Evolutionary conservation across 176 grass and related monocot species (phyloP), one percentile per base, ranked within the genome.

Genomic region (Lolium perenne): DNA sequence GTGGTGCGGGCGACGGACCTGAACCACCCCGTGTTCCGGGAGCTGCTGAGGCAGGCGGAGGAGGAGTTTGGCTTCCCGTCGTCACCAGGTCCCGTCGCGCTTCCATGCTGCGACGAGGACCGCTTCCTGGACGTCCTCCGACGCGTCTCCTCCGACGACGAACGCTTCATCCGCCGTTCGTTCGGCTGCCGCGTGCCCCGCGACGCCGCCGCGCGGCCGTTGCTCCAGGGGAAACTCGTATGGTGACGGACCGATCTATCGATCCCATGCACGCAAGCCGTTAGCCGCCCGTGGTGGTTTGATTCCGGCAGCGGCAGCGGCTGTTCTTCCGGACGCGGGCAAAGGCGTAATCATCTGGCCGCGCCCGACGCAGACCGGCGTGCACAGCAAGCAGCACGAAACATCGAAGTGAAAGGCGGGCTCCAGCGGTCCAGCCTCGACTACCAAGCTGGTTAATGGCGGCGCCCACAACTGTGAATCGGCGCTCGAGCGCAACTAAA

Each of bases 21-120:
- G 21, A 98, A 98, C 87, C 93, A 98, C 65, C 95, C 95, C 6
- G 85, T 88, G 3, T 98, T 98, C 91, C 88, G 85, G 83, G 91
- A 98, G 84, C 95, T 98, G 9, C 93, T 98, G 20, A 73, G 84
- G 56, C 86, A 93, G 60, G 95, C 95, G 21, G 95, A 98, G 85
- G 95, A 98, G 88, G 93, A 98, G 87, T 98, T 87, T 67, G 95
- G 95, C 1, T 98, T 95, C 78, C 62, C 87, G 15, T 85, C 71
- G 76, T 73, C 48, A 73, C 84, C 84, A 50, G 89, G 94, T 6
- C 94, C 96, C 56, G 65, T 96, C 54, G 82, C 85, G 48, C 94
- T 96, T 46, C 94, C 97, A 17, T 99, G 97, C 79, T 99, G 97
- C 79, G 97, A 99, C 61, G 97, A 99, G 87, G 80, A 46, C 2